Base-by-base conservation (phyloP, 345 rosid genomes). In the Jatropha curcas region DNA sequence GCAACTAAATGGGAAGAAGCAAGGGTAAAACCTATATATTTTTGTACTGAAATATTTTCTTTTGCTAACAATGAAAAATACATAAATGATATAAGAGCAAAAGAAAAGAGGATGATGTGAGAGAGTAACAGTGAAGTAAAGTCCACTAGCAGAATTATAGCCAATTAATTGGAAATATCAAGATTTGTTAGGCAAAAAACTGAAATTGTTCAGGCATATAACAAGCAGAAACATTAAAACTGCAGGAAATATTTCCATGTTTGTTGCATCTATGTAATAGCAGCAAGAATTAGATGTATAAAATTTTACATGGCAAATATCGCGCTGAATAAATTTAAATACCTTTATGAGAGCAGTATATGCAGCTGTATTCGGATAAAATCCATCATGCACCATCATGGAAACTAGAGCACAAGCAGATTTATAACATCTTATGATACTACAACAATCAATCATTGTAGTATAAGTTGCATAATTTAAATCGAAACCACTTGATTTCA, bases 331-430 rank as follows among this genome's bases (percentile, higher is more conserved):
- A 56, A 63, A 56, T 37, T 33, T 28, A 53, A 41, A 50, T 83
- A 88, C 95, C 97, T 92, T 94, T 71, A 82, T 74, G 65, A 92
- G 83, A 72, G 81, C 65, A 52, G 91, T 87, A 68, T 83, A 90
- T 52, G 87, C 82, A 39, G 67, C 31, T n/a, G 64, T 71, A 27
- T 61, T 35, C 31, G 89, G 97, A 46, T 61, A 45, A 82, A 73
- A 90, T 46, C 98, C 97, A 52, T 82, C 86, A 22, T 97, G 97
- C 74, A 89, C 31, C 97, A 90, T 92, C 91, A 88, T 37, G 72
- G 93, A 90, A 81, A 92, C 73, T 22, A 94, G 28, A 13, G 90
- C 86, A 76, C 68, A 64, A 56, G 97, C 95, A 76, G 88, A 82
- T 73, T 67, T 83, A 79, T 81, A 84, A 83, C 84, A 78, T 73